Base-by-base conservation (phyloP, 352 stramenopile species). In the Nothophytophthora sp. region DNA sequence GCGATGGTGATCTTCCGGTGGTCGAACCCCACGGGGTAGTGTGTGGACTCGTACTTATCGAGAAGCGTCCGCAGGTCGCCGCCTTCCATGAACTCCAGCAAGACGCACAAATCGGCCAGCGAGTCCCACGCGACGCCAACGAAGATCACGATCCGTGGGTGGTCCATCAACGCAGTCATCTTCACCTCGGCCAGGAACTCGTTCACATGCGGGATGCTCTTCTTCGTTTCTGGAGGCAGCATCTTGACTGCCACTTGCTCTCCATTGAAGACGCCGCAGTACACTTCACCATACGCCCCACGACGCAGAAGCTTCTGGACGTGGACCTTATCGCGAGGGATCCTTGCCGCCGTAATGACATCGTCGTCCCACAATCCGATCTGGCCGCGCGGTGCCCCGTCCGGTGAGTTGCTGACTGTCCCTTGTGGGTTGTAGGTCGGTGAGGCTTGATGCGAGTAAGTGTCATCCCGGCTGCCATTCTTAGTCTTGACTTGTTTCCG, bases 11-110 rank as follows among this genome's bases (percentile, higher is more conserved):
- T n/a, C 27, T 46, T 46, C 19, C 32, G 8, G 39, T 28, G 39
- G 13, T 34, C 28, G 39, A 46, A 46, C 4, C 39, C 39, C 8
- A 36, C 9, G 18, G 30, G 30, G 8, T 36, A n/a, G 8, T 9
- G 3, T 3, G 42, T 66, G 2, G 23, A 8, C 24, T 56, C 3
- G 12, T 32, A 55, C 1, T 55, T 20, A 7, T 38, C 44, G 32
- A 79, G 46, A 2, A 76, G 47, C 9, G 36, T 36, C n/a, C 59
- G 51, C 25, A 77, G 35, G 35, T 77, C 55, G 19, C 67, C 67
- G 10, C 67, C 67, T 13, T 63, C 49, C 60, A 78, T 69, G 58
- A 56, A 74, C 48, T 78, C 63, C 8, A 61, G 63, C 13, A 74
- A 27, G 5, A 70, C 55, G 13, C 55, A 55, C 5, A 74, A 39